These are phyloP conservation scores for Penicillium sp. DNA, from an alignment of 2,329 filamentous ascomycete species.

Conservation along the genomic window DNA sequence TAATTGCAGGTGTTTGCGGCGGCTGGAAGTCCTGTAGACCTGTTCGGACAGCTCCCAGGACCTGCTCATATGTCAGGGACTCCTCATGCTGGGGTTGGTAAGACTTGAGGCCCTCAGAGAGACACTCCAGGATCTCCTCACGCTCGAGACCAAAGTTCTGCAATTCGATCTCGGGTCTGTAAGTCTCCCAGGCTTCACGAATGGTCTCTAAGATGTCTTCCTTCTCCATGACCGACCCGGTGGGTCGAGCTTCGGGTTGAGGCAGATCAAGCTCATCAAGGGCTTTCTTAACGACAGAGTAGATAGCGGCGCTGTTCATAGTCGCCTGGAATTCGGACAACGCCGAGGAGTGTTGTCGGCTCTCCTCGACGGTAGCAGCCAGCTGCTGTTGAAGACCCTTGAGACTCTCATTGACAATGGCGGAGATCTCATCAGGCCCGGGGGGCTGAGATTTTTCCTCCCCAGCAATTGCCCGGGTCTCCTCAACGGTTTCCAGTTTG, in stretches of 20 bases:
- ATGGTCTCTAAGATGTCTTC: constrained; percentile 85
- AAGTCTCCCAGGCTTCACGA: constrained; percentile 85
- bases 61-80: constrained; percentile 73
- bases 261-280: constrained; percentile 55
- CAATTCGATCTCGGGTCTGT: constrained; percentile 87
- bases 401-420: constrained; percentile 74
- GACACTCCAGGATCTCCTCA: constrained; percentile 80
- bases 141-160: constrained; percentile 86
- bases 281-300: constrained; percentile 75
- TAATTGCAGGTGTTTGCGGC: constrained; percentile 64
- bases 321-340: constrained; percentile 59
- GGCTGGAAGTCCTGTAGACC: constrained; percentile 76
- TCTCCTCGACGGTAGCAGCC: constrained; percentile 71
- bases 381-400: constrained; percentile 80
- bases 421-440: constrained; percentile 66
- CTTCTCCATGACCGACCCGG: constrained; percentile 56
- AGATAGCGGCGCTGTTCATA: constrained; percentile 78
- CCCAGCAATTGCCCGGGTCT: constrained; percentile 43
- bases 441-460: constrained; percentile 47
- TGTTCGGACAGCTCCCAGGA: constrained; percentile 79
- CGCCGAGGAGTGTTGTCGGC: constrained; percentile 63
- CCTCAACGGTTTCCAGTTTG: constrained; percentile 62
- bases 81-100: constrained; percentile 55
- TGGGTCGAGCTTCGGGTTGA: constrained; percentile 54
- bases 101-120: constrained; percentile 78